Evolutionary conservation across 495 filamentous ascomycete species (phyloP), one percentile per base, ranked within the genome.

Genomic region (Sordaria brevicollis): DNA sequence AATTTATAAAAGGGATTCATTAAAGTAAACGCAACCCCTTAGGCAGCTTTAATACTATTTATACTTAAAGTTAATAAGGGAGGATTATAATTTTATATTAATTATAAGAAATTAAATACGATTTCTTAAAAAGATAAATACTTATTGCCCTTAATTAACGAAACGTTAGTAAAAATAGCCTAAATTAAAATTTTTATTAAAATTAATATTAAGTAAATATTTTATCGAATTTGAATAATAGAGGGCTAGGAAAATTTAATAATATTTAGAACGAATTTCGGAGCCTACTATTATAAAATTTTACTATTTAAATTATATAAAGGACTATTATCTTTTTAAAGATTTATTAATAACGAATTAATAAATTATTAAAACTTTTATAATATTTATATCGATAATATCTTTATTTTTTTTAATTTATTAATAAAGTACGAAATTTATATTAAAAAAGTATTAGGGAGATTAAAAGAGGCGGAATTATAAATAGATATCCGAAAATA

Each of bases 51-150:
- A 17, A 74, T 86, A 9, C 65, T 85, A 0, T 79, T 85, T 49
- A 75, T 73, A 0, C n/a, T 33, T 3, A 86, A 84, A 66, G 67
- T 65, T n/a, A 35, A 9, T 1, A 72, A 76, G 33, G 76, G 79
- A 8, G 70, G 69, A 1, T 41, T 85, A 0, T 66, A 76, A 0
- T 71, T 89, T 43, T 87, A 77, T 76, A 71, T 86, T 0, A 77
- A 87, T 65, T 87, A 83, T 65, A 69, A 74, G 4, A 73, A 71
- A 7, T 66, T 86, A 0, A 88, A 87, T 67, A 54, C 31, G 0
- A 66, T 85, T 0, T 86, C 77, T 0, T 72, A 71, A 4, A 84
- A 83, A 69, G 79, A 88, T 43, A 37, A 72, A 1, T 84, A 86
- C 65, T 79, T 81, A 0, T 54, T 87, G 0, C 83, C 81, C 0